phyloP scores from a whole-genome alignment of 441 rosid species.

The Corymbia calophylla region DNA sequence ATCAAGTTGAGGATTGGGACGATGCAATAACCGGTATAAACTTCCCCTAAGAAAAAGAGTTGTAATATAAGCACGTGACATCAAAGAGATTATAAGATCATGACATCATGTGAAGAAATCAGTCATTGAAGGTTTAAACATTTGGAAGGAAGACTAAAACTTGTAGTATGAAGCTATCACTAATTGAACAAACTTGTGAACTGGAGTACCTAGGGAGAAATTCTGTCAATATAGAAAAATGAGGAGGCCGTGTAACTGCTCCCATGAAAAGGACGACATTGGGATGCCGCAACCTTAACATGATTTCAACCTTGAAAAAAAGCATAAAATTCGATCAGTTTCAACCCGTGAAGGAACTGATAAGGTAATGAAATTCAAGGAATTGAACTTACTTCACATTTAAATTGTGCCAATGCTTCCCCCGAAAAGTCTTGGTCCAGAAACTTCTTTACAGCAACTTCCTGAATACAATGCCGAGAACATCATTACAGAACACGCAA shows the following conservation, averaged over 20 bases:
- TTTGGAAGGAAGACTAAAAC: not conserved
- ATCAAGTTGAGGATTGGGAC: slow-evolving; percentile 69
- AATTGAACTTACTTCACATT: slow-evolving; percentile 56
- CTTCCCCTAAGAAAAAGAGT: slow-evolving; percentile 66
- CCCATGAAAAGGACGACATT: slow-evolving; percentile 99
- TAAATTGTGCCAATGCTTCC: slow-evolving; percentile 83
- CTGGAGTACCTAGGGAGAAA: slow-evolving; percentile 79
- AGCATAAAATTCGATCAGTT: not conserved
- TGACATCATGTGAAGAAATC: not conserved
- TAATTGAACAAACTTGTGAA: not conserved
- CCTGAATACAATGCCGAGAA: slow-evolving; percentile 40
- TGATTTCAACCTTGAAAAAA: slow-evolving; percentile 73
- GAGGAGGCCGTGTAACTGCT: slow-evolving; percentile 90
- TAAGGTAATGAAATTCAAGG: slow-evolving; percentile 2
- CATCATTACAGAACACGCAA: not conserved
- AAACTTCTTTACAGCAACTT: slow-evolving; percentile 98
- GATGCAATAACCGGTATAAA: slow-evolving; percentile 83
- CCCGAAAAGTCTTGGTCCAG: slow-evolving; percentile 93
- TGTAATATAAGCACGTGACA: not conserved
- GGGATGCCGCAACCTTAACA: slow-evolving; percentile 95
- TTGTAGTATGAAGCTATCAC: not conserved
- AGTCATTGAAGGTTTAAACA: not conserved
- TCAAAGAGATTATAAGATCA: not conserved
- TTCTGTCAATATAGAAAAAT: slow-evolving; percentile 93
- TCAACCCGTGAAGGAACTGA: not conserved